A percentile compares a stretch with the other conserved stretches of the same genome.
Conservation (phyloP, 1,284 basidiomycete species). For the Mycena citricolor region DNA sequence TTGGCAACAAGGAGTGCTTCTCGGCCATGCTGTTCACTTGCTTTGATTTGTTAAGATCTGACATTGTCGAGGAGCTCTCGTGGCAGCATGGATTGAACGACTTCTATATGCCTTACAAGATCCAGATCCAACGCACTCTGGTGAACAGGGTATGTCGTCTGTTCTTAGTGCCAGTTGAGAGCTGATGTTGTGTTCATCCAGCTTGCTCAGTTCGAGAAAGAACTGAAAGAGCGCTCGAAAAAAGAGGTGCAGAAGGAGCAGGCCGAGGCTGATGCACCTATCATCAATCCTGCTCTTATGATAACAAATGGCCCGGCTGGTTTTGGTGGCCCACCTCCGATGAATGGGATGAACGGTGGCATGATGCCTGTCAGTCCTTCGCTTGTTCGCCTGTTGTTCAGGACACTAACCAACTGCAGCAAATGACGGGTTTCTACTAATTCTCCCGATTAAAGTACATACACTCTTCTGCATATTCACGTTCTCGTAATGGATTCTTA, state of each 20-base stretch:
- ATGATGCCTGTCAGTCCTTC: slow-evolving; percentile 21
- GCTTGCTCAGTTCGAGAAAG: slow-evolving; percentile 76
- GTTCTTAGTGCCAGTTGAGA: slow-evolving; percentile 5
- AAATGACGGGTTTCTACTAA: slow-evolving; percentile 24
- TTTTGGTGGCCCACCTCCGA: slow-evolving; percentile 17
- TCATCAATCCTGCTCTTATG: slow-evolving; percentile 76
- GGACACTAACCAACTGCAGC: slow-evolving; percentile 3
- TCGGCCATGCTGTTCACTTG: slow-evolving; percentile 88
- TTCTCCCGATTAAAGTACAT: slow-evolving; percentile 3
- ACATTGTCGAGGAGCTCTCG: slow-evolving; percentile 91
- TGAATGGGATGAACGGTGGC: slow-evolving; percentile 25
- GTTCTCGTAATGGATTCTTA: slow-evolving; percentile 19
- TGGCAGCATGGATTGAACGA: slow-evolving; percentile 96
- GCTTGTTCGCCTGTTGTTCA: not conserved
- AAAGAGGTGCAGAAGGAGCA: slow-evolving; percentile 87
- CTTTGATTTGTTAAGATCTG: slow-evolving; percentile 90
- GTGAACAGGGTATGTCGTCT: slow-evolving; percentile 57
- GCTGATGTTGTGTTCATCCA: slow-evolving; percentile 32
- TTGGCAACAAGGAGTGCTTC: slow-evolving; percentile 98
- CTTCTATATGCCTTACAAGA: slow-evolving; percentile 94
- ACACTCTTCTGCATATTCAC: no score
- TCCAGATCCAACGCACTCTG: slow-evolving; percentile 80
- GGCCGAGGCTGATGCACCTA: slow-evolving; percentile 76
- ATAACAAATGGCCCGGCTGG: slow-evolving; percentile 62
- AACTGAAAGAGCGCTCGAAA: slow-evolving; percentile 78